Evolutionary conservation across 495 filamentous ascomycete species (phyloP).

Genomic region (Penicillium angulare): DNA sequence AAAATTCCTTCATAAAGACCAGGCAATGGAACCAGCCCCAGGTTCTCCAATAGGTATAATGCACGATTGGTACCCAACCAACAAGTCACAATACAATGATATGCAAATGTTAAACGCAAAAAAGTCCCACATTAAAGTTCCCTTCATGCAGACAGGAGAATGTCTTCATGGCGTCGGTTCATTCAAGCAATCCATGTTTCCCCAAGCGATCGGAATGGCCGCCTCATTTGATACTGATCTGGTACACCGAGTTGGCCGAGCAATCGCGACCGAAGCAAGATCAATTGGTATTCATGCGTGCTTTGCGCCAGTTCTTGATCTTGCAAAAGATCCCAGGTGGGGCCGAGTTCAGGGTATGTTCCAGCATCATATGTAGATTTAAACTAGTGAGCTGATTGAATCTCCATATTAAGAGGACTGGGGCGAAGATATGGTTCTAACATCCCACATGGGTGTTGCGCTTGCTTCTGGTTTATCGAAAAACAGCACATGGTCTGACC

Average conservation of each 20-base stretch:
- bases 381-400: not conserved
- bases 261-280: slow-evolving; percentile 7
- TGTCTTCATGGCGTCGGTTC: slow-evolving; percentile 10
- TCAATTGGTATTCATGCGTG: slow-evolving; percentile 10
- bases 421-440: slow-evolving; percentile 8
- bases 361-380: not conserved
- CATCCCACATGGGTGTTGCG: slow-evolving; percentile 9
- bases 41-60: slow-evolving; percentile 8
- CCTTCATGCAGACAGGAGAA: slow-evolving; percentile 10
- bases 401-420: slow-evolving; percentile 4
- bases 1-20: not conserved
- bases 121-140: slow-evolving; percentile 1
- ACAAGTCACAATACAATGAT: slow-evolving; percentile 10
- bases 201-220: slow-evolving; percentile 7
- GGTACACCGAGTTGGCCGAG: slow-evolving; percentile 3
- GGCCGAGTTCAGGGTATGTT: slow-evolving; percentile 7
- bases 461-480: slow-evolving; percentile 7
- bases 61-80: slow-evolving; percentile 12
- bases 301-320: slow-evolving; percentile 10
- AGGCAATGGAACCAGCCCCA: slow-evolving; percentile 5
- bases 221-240: slow-evolving; percentile 8
- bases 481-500: slow-evolving; percentile 8
- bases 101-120: slow-evolving; percentile 1
- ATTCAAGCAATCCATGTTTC: slow-evolving; percentile 13
- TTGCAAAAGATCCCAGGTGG: slow-evolving; percentile 11